phyloP scores from a whole-genome alignment of 352 stramenopile species.

The Blastocystis sp. region DNA sequence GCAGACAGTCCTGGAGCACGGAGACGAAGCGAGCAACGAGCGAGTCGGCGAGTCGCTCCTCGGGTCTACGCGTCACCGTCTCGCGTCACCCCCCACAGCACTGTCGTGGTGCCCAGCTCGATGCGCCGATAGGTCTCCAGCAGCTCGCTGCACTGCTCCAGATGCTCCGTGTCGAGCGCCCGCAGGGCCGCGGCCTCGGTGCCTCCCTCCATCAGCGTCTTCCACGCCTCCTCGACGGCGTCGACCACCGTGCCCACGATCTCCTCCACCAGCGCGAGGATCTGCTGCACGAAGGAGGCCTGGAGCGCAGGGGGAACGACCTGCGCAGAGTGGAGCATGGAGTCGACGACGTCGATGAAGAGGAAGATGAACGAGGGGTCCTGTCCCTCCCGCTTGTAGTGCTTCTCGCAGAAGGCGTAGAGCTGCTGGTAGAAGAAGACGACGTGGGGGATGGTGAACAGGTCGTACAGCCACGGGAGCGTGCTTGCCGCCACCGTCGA shows the following conservation, averaged over 20 bases:
- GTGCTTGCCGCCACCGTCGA: neutral
- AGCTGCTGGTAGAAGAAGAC: conserved; percentile 21
- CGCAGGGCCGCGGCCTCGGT: no score
- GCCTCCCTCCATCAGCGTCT: neutral
- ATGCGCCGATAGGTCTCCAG: neutral
- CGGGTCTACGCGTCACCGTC: neutral
- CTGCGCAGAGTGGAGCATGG: conserved; percentile 4
- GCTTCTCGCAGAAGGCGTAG: conserved; percentile 14
- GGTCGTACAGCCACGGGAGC: neutral
- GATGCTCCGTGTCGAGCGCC: neutral
- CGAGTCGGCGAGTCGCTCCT: neutral
- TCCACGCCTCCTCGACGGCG: neutral
- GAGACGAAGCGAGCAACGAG: neutral
- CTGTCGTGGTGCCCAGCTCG: neutral
- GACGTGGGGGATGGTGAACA: neutral
- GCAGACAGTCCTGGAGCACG: neutral
- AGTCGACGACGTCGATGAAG: conserved; percentile 41
- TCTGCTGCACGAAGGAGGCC: neutral
- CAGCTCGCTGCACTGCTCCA: neutral
- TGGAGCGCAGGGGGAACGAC: neutral
- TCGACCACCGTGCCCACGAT: neutral
- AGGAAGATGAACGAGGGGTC: conserved; percentile 26
- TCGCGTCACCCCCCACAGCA: neutral
- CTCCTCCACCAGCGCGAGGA: neutral
- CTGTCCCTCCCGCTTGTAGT: conserved; percentile 13